Evolutionary conservation across 768 basidiomycete genomes (phyloP).

Genomic region (Cantharellus anzutake): DNA sequence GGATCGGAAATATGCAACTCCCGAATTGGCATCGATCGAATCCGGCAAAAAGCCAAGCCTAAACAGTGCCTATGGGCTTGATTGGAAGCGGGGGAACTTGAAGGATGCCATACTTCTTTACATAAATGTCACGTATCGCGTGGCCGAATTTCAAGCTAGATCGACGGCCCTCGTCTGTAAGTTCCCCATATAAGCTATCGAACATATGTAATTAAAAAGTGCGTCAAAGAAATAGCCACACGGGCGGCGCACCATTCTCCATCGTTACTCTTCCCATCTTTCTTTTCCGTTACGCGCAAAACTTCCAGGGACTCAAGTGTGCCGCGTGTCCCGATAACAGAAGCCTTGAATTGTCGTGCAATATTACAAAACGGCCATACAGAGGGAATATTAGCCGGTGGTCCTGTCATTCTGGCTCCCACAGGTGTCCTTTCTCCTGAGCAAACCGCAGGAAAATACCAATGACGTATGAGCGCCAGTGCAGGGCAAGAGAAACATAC

Average conservation of each 20-base stretch:
- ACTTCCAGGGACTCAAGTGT: conserved; percentile 18
- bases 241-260: conserved; percentile 39
- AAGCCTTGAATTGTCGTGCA: conserved; percentile 12
- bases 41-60: conserved; percentile 53
- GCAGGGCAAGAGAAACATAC: conserved; percentile 20
- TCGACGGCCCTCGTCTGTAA: conserved; percentile 55
- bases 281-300: conserved; percentile 33
- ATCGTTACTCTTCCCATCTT: conserved; percentile 31
- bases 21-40: background rate
- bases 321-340: conserved; percentile 7
- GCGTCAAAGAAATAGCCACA: no score
- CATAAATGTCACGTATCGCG: conserved; percentile 41
- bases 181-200: conserved; percentile 44
- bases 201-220: background rate
- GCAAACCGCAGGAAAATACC: background rate
- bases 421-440: conserved; percentile 64
- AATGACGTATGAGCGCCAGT: background rate
- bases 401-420: conserved; percentile 37
- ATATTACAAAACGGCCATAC: conserved; percentile 26
- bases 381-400: conserved; percentile 46
- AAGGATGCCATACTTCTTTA: conserved; percentile 31
- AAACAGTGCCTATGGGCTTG: background rate
- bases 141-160: conserved; percentile 46
- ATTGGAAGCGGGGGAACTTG: background rate
- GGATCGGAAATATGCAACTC: conserved; percentile 22